phyloP scores from a whole-genome alignment of 2,329 filamentous ascomycete species.

The Colletotrichum destructivum region DNA sequence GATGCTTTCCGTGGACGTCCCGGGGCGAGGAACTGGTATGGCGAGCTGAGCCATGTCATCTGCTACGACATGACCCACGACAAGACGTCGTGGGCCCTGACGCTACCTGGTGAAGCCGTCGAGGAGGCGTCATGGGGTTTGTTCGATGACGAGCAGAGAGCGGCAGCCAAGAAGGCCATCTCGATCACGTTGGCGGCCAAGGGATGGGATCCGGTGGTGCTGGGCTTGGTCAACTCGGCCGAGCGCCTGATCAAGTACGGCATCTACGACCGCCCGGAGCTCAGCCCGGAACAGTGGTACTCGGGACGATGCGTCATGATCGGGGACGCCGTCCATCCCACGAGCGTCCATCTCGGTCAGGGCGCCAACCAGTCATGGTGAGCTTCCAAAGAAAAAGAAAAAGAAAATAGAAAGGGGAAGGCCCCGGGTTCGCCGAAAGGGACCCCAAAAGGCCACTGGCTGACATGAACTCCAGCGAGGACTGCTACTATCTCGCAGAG shows the following conservation, averaged over 20 bases:
- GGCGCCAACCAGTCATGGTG: constrained; percentile 45
- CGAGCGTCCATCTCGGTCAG: constrained; percentile 47
- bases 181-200: constrained; percentile 33
- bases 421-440: neutral
- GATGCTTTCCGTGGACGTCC: constrained; percentile 28
- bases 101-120: constrained; percentile 44
- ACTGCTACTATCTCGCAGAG: constrained; percentile 27
- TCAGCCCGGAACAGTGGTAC: constrained; percentile 45
- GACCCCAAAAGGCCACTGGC: neutral
- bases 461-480: constrained; percentile 7
- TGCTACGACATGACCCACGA: constrained; percentile 44
- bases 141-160: constrained; percentile 42
- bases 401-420: neutral
- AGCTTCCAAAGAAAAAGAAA: neutral
- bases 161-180: constrained; percentile 40
- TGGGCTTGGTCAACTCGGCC: constrained; percentile 42
- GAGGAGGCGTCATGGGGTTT: constrained; percentile 47
- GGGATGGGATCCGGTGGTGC: constrained; percentile 43
- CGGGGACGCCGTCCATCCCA: constrained; percentile 47
- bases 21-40: constrained; percentile 47
- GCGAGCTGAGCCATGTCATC: constrained; percentile 46
- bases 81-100: constrained; percentile 46
- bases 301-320: constrained; percentile 45
- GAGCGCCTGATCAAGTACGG: constrained; percentile 48
- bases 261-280: constrained; percentile 47